These are phyloP conservation scores for Candida glucosophila DNA, from an alignment of 1,139 yeast species.

Conservation along the genomic window DNA sequence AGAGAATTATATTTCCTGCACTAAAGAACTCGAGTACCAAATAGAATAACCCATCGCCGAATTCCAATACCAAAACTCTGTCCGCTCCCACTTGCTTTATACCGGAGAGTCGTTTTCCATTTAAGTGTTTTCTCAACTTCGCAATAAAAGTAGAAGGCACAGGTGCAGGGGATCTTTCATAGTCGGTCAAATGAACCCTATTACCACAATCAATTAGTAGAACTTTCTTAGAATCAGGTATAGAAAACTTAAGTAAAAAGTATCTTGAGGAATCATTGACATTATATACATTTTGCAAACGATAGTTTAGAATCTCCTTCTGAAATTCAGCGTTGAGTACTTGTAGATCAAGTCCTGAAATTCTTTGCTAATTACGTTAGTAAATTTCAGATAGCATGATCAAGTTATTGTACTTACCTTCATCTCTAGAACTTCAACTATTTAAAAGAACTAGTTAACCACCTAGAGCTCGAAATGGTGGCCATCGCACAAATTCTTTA, in stretches of 20 bases:
- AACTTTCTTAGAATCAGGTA: conserved; percentile 73
- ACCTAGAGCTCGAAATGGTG: too few relatives aligned
- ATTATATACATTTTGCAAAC: conserved; percentile 83
- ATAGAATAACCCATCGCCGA: conserved; percentile 72
- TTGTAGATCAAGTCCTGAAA: conserved; percentile 75
- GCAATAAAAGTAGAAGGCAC: conserved; percentile 81
- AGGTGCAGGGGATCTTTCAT: conserved; percentile 70
- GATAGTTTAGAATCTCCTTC: conserved; percentile 45
- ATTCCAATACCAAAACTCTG: conserved; percentile 70
- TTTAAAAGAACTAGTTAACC: too few relatives aligned
- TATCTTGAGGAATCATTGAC: conserved; percentile 65
- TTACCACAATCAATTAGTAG: conserved; percentile 83
- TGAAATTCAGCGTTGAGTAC: conserved; percentile 62
- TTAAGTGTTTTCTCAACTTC: conserved; percentile 79
- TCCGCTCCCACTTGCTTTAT: conserved; percentile 71
- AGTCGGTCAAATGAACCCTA: conserved; percentile 70
- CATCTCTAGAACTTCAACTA: conserved; percentile 3
- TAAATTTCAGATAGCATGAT: background rate
- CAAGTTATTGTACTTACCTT: conserved; percentile 4
- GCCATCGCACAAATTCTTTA: too few relatives aligned
- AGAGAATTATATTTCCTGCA: conserved; percentile 80
- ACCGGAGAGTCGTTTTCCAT: conserved; percentile 66
- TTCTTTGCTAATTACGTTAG: conserved; percentile 55
- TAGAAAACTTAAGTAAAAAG: conserved; percentile 69
- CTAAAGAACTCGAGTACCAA: conserved; percentile 87